Base-by-base conservation (phyloP, 2,329 filamentous ascomycete genomes). In the Epichloe bromicola region DNA sequence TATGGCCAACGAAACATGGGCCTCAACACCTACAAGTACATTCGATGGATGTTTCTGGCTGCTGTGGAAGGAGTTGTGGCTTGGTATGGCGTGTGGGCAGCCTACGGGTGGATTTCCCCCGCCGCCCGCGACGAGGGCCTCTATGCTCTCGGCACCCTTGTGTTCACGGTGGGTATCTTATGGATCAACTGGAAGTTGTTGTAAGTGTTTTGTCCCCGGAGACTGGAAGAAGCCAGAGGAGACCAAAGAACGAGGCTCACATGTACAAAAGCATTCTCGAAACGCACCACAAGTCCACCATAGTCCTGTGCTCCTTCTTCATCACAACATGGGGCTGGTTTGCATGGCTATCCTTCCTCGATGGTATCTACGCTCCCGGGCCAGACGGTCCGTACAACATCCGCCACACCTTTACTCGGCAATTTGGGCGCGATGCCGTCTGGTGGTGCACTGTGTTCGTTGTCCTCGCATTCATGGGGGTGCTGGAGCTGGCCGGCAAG, bases 111-210 rank as follows among this genome's bases (percentile, higher is more conserved):
- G 66, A 75, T 65, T 64, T 60, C 60, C 2, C 78, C 59, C 34
- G 71, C 54, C 51, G 77, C 79, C 2, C 70, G 74, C 2, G 87
- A 90, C 58, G 76, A 85, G 48, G 79, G 79, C 4, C 70, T 91
- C 17, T 94, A 84, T 65, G 80, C 88, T 0, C 70, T 93, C 43
- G 88, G 88, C 2, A 76, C 82, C 6, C 69, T 94, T 30, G 79
- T 79, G 0, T 95, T 86, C 64, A 81, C 82, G 2, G 74, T 84
- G 3, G 81, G 79, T 45, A 76, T 94, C 11, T 68, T 85, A 30
- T 74, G 88, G 66, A 88, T 89, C 64, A 85, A 83, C 58, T 72
- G 78, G 65, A 93, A 93, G 67, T 74, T 91, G 48, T 82, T 91
- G 74, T 82, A 68, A 70, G 78, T 74, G 5, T 41, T 26, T 41